These are phyloP conservation scores for Corylus americana DNA, from an alignment of 306 rosid genomes.

Conservation along the genomic window DNA sequence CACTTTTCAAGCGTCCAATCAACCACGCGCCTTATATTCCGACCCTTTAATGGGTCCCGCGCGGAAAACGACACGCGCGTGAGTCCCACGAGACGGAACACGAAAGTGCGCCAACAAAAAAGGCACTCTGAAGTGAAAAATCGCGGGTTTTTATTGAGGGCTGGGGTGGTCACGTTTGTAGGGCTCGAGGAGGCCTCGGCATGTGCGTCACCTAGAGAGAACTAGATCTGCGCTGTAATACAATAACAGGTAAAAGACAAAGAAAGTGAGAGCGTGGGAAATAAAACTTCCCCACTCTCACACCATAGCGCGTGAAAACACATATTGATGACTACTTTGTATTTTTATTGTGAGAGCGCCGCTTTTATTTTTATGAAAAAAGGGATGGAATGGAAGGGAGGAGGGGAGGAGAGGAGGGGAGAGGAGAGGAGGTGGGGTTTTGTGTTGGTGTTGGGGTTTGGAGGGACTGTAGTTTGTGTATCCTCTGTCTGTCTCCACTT, in stretches of 20 bases:
- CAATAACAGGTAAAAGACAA: neutral
- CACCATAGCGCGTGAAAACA: neutral
- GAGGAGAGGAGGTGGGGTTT: neutral
- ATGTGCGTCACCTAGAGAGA: conserved; percentile 30
- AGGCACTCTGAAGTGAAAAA: neutral
- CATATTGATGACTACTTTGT: too few species aligned
- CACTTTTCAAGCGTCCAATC: neutral
- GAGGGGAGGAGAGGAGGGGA: neutral
- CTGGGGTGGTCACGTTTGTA: conserved; percentile 27
- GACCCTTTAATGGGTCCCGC: neutral
- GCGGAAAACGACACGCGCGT: neutral
- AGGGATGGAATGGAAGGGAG: too few species aligned
- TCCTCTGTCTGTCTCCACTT: conserved; percentile 27
- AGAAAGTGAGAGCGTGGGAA: neutral
- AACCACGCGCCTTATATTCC: conserved; percentile 4
- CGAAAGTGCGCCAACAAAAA: neutral
- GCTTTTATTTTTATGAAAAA: conserved; percentile 13
- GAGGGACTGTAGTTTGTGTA: neutral
- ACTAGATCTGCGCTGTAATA: conserved; percentile 12
- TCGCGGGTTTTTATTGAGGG: conserved; percentile 6
- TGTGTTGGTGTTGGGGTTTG: neutral
- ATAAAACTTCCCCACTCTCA: too few species aligned
- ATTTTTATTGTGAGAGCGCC: neutral
- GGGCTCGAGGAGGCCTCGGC: conserved; percentile 59
- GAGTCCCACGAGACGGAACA: neutral